Base-by-base conservation (phyloP, 1,284 basidiomycete species). In the Naganishia sp. region DNA sequence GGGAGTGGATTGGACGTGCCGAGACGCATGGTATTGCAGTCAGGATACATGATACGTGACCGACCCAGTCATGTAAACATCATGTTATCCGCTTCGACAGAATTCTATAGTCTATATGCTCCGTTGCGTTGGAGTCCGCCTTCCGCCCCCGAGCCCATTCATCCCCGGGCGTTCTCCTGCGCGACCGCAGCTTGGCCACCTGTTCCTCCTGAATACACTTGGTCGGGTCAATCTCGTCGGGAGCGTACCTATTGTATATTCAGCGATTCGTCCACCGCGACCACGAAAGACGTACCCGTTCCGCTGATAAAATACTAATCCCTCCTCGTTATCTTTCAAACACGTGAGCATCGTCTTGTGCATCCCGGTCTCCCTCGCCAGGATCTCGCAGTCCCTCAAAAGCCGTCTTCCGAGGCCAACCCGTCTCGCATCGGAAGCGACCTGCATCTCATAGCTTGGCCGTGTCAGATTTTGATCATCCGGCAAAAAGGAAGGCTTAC, bases 161-260 rank as follows among this genome's bases (percentile, higher is more conserved):
- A 6, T 17, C 49, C 50, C 45, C 55, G 18, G 65, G 66, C 54
- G 47, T 71, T 68, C 35, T 75, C 71, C n/a, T 72, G 70, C 5
- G 65, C 47, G 53, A 57, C 11, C 55, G 51, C 6, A 58, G 13
- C 32, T 58, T 51, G 41, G 28, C 23, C 41, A 32, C 53, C 39
- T 52, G 51, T 21, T 57, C 54, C 49, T 56, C 43, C 35, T 63
- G 54, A n/a, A 56, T 39, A n/a, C 76, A 71, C 43, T 70, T 61
- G 5, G 76, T 76, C 9, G 77, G 77, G 63, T 80, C 77, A 47
- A 78, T 78, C 68, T 79, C 77, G 66, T 79, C 78, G 0, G 75
- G 71, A 13, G 61, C 64, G 67, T 74, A 75, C 4, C 72, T 71
- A 47, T 4, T 23, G 13, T 43, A 25, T 7, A 23, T 1, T 43